Base-by-base conservation (phyloP, 2,329 filamentous ascomycete genomes). In the Xylariaceae sp. region DNA sequence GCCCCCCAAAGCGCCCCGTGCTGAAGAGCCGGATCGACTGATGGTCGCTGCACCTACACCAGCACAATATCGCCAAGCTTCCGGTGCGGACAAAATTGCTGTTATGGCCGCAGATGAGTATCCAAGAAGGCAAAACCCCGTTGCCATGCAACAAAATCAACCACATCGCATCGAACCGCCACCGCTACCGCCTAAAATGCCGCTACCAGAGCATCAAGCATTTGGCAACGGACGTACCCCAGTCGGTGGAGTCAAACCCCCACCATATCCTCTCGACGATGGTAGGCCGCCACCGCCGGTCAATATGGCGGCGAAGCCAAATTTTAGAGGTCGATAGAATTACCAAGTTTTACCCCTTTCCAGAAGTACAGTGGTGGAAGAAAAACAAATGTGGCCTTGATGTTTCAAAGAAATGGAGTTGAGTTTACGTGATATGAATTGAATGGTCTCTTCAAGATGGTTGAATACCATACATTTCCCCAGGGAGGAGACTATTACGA, bases 221-320 rank as follows among this genome's bases (percentile, higher is more conserved):
- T 58, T 50, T 29, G 62, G 50, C 58, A 69, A 53, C 57, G 66
- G 49, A 59, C 68, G 48, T 57, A 62, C 55, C 40, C 60, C 50
- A 19, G 42, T 53, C 16, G 45, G 55, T 16, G 40, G 40, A 12
- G 43, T 42, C 5, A 51, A 64, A 1, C 64, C 71, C 7, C 75
- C 88, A 25, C 90, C 90, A 1, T 96, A 96, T 64, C 92, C 92
- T 0, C 68, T 88, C 38, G 83, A 82, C 37, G 79, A 83, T 36
- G 86, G 94, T 58, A 86, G 85, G 21, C 84, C 86, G 22, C 91
- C 92, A 16, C 92, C 92, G 3, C 74, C 79, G 6, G 89, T 94
- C 6, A 94, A 95, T 59, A 86, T 89, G 77, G 83, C 86, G 36
- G 81, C 84, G 55, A 96, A 96, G 65, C 92, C 92, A 1, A 84